Evolutionary conservation across 257 asterid genomes (phyloP).

Genomic region (Nicotiana sylvestris): DNA sequence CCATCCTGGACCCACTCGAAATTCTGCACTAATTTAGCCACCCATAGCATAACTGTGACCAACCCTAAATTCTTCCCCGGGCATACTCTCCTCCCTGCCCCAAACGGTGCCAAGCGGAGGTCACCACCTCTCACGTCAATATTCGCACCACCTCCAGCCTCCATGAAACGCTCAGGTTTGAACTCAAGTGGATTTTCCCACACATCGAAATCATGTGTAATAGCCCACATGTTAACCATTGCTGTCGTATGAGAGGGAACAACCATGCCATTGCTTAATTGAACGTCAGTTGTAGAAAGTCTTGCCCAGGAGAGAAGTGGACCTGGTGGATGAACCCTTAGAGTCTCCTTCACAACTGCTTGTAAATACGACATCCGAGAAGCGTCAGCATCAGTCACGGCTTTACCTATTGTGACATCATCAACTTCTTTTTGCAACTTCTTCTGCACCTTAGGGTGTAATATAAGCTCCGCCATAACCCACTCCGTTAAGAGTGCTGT

Average conservation of each 20-base stretch:
- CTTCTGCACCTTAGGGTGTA: conserved; percentile 32
- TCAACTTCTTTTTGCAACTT: conserved; percentile 26
- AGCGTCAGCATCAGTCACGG: conserved; percentile 21
- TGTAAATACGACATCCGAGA: conserved; percentile 31
- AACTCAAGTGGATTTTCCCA: conserved; percentile 37
- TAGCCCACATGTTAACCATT: conserved; percentile 65
- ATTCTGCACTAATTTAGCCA: conserved; percentile 40
- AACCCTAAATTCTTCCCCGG: conserved; percentile 51
- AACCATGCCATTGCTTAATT: conserved; percentile 40
- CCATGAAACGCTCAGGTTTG: conserved; percentile 34
- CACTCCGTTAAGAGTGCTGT: conserved; percentile 48
- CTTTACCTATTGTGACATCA: background rate
- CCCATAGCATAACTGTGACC: conserved; percentile 42
- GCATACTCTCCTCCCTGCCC: conserved; percentile 58
- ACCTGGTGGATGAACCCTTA: conserved; percentile 52
- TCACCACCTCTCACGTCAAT: conserved; percentile 39
- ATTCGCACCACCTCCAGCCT: conserved; percentile 16
- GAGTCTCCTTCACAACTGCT: conserved; percentile 44
- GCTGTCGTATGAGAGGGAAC: conserved; percentile 44
- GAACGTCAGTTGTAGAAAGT: conserved; percentile 33
- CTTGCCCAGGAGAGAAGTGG: conserved; percentile 58
- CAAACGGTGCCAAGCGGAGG: conserved; percentile 49
- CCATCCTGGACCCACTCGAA: conserved; percentile 27
- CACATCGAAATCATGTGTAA: conserved; percentile 33
- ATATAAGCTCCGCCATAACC: conserved; percentile 46